Evolutionary conservation across 306 rosid species (phyloP).

Genomic region (Neltuma alba): DNA sequence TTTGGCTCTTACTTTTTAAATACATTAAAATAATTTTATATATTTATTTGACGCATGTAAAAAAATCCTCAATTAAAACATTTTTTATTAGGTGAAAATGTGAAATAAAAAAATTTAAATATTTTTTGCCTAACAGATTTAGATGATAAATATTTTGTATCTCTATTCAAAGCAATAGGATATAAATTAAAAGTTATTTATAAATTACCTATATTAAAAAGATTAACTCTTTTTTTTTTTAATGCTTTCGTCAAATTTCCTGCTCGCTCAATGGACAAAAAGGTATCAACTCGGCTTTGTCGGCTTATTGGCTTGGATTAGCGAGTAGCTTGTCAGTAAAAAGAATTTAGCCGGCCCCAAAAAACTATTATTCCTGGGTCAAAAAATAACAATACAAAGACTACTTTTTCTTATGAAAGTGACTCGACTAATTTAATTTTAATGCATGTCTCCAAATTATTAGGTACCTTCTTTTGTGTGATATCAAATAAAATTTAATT

Average conservation of each 20-base stretch:
- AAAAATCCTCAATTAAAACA: too few relatives aligned
- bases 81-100: too few relatives aligned
- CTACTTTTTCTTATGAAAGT: neutral
- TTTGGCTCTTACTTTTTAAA: neutral
- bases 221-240: too few relatives aligned
- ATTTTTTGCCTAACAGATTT: neutral
- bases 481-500: neutral
- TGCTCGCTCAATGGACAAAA: neutral
- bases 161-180: neutral
- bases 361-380: neutral
- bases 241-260: neutral
- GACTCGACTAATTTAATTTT: neutral
- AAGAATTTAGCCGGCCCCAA: neutral
- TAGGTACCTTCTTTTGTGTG: neutral
- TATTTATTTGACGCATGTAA: too few relatives aligned
- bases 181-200: neutral
- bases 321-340: neutral
- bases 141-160: neutral
- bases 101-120: too few relatives aligned
- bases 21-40: neutral
- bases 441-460: neutral
- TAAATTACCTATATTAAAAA: too few relatives aligned
- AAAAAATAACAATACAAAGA: neutral
- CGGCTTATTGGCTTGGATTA: neutral
- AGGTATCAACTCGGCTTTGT: neutral